Percentiles rank a stretch among this genome's conserved stretches.
Evolutionary conservation across 2,329 filamentous ascomycete genomes (phyloP).

Genomic region (Ilyonectria robusta): DNA sequence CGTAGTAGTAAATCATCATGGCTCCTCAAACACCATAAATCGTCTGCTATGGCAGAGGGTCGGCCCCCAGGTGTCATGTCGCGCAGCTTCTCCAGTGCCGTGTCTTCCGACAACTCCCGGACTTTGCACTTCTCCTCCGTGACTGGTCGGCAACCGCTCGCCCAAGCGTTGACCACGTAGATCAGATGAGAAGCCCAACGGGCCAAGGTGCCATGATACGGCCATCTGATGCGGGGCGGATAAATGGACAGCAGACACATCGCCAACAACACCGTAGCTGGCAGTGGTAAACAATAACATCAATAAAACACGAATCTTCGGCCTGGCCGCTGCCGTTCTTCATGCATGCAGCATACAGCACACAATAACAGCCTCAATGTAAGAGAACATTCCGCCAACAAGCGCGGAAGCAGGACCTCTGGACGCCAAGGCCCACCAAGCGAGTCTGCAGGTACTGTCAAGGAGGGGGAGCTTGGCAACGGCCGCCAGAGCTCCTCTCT

Average conservation of each 20-base stretch:
- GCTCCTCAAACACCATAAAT: constrained; percentile 1
- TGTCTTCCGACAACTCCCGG: constrained; percentile 14
- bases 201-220: background rate
- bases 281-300: constrained; percentile 1
- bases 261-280: background rate
- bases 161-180: constrained; percentile 11
- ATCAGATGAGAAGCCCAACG: background rate
- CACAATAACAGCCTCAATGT: constrained; percentile 1
- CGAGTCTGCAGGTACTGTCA: constrained; percentile 1
- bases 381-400: constrained; percentile 14
- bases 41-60: background rate
- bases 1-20: constrained; percentile 4
- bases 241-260: constrained; percentile 9
- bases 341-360: constrained; percentile 9
- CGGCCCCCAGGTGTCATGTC: background rate
- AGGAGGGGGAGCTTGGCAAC: constrained; percentile 18
- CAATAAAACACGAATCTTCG: constrained; percentile 11
- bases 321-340: constrained; percentile 22
- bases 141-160: constrained; percentile 2
- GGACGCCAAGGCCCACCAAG: background rate
- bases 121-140: constrained; percentile 5
- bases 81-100: constrained; percentile 1
- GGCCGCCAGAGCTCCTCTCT: background rate
- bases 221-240: constrained; percentile 5
- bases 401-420: background rate